Evolutionary conservation across 257 asterid species (phyloP).

Genomic region (Scutellaria minor): DNA sequence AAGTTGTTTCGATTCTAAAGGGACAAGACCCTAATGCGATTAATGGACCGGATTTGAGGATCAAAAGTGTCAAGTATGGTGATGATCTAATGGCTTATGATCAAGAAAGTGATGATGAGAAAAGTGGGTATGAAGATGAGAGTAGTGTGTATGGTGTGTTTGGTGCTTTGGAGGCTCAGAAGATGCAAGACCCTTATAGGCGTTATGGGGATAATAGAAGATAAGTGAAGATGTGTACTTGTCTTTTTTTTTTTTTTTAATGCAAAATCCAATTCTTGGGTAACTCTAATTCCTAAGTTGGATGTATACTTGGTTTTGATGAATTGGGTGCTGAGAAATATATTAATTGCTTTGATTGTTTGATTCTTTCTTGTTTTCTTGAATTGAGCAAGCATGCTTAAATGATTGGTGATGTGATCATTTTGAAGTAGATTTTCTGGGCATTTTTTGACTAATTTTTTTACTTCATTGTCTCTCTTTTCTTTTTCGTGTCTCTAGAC

Average conservation of each 20-base stretch:
- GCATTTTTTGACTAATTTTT: too few species aligned
- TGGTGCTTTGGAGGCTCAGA: slow-evolving; percentile 66
- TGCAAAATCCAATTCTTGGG: not conserved
- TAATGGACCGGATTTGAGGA: slow-evolving; percentile 36
- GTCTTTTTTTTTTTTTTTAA: not conserved
- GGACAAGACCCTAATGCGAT: slow-evolving; percentile 42
- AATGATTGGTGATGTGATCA: too few species aligned
- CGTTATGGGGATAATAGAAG: slow-evolving; percentile 46
- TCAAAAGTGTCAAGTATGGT: slow-evolving; percentile 64
- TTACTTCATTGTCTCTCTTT: too few species aligned
- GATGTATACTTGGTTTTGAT: not conserved
- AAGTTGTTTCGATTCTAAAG: slow-evolving; percentile 61
- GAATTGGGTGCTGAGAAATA: not conserved
- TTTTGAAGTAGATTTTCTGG: too few species aligned
- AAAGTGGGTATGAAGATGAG: slow-evolving; percentile 48
- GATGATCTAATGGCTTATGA: slow-evolving; percentile 74
- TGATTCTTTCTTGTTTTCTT: slow-evolving; percentile 17
- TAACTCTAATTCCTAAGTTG: too few species aligned
- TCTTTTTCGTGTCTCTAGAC: too few species aligned
- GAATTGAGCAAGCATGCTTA: not conserved
- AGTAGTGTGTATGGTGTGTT: slow-evolving; percentile 81
- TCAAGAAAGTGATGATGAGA: slow-evolving; percentile 54
- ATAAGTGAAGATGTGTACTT: slow-evolving; percentile 18
- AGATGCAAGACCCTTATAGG: slow-evolving; percentile 59
- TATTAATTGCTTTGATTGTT: slow-evolving; percentile 1